A percentile compares a stretch with the other conserved stretches of the same genome.
These are phyloP conservation scores for Globisporangium iwayamae DNA, from an alignment of 352 stramenopile species.

Conservation along the genomic window DNA sequence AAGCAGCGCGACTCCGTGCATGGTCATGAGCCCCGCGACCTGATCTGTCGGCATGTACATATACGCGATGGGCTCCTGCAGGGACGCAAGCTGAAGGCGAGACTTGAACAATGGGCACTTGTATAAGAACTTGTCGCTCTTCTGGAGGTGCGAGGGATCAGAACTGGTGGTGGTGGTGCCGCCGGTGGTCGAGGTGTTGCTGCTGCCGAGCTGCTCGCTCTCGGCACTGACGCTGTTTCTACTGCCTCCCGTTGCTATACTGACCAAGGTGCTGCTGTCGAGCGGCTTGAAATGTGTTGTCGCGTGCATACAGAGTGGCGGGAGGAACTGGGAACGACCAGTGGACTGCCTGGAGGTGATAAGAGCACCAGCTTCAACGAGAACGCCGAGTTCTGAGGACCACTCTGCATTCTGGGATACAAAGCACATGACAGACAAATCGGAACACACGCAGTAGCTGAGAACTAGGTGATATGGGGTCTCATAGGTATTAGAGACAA, in stretches of 20 bases:
- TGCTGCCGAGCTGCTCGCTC: conserved; percentile 8
- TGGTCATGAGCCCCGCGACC: conserved; percentile 20
- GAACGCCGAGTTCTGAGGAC: conserved; percentile 21
- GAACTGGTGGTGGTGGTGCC: not conserved
- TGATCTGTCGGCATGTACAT: conserved; percentile 36
- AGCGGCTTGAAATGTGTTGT: conserved; percentile 28
- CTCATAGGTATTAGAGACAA: too few species aligned
- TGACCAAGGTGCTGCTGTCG: not conserved
- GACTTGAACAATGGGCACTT: conserved; percentile 41
- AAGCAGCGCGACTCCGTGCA: conserved; percentile 32
- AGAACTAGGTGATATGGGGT: too few species aligned
- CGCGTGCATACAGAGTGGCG: conserved; percentile 23
- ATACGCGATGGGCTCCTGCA: conserved; percentile 35
- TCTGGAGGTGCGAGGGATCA: not conserved
- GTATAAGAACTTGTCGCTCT: conserved; percentile 25
- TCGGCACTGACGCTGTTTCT: conserved; percentile 5
- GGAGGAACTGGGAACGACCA: conserved; percentile 21
- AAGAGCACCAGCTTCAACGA: conserved; percentile 7
- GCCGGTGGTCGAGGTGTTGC: not conserved
- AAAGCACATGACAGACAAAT: not conserved
- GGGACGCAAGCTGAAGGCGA: conserved; percentile 16
- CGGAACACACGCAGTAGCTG: too few species aligned
- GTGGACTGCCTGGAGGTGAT: not conserved
- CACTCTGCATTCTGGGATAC: conserved; percentile 32
- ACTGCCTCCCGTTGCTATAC: conserved; percentile 1